These are phyloP conservation scores for Dimocarpus longan DNA, from an alignment of 345 rosid genomes.

Conservation along the genomic window DNA sequence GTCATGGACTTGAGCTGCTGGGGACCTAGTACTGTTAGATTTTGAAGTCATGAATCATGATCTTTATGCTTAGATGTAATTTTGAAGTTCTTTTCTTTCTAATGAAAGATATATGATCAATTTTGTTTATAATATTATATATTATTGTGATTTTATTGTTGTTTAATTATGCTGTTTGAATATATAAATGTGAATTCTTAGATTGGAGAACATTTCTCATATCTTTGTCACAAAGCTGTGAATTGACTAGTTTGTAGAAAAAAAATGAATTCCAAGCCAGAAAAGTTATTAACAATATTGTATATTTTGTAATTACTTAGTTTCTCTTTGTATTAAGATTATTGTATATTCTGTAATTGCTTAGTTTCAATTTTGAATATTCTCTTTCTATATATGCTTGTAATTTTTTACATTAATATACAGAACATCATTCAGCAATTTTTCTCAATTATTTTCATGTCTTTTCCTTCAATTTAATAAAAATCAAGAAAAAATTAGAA, in stretches of 20 bases:
- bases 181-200: not conserved
- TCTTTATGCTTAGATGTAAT: not conserved
- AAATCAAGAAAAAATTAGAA: no score
- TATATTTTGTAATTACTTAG: no score
- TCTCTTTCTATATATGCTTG: no score
- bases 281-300: no score
- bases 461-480: no score
- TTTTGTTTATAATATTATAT: not conserved
- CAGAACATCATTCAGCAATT: no score
- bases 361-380: no score
- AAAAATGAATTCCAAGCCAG: no score
- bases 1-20: constrained; percentile 43
- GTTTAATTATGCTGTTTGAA: not conserved
- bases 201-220: not conserved
- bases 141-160: not conserved
- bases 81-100: not conserved
- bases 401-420: no score
- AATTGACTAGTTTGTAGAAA: not conserved
- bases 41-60: constrained; percentile 22
- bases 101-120: not conserved
- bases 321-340: no score
- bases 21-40: constrained; percentile 50
- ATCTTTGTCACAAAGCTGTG: not conserved
- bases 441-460: not conserved
- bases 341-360: no score